Base-by-base conservation (phyloP, 1,284 basidiomycete species). In the Cerioporus squamosus region DNA sequence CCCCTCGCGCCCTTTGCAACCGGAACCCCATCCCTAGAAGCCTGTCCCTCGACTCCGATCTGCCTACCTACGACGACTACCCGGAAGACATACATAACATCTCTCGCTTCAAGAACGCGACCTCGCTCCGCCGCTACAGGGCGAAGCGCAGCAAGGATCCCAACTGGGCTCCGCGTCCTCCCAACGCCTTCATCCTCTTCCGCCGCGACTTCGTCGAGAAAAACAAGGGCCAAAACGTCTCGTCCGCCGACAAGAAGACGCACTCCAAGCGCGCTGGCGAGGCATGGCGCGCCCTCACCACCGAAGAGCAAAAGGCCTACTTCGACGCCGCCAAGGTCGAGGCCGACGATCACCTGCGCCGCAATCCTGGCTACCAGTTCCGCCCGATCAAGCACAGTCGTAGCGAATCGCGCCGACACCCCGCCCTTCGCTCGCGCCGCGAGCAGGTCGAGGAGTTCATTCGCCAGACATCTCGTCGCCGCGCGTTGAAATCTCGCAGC, bases 131-230 rank as follows among this genome's bases (percentile, higher is more conserved):
- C 31, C 63, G 63, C 45, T 60, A 61, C 44, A 60, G 58, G 51
- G 36, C 43, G 14, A 71, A 79, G 46, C 70, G 72, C 22, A 59
- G 66, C 58, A 69, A 74, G 53, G 68, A 86, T 63, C 79, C 87
- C 0, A 79, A 78, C 23, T 91, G 91, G 79, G 84, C 94, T 59
- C 90, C 92, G 44, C 86, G 94, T 9, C 94, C 94, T 2, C 83
- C 88, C 7, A 96, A 96, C 70, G 86, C 92, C 26, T 96, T 95
- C 76, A 94, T 96, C 72, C 83, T 95, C 62, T 96, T 94, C 74
- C 87, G 94, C 26, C 88, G 88, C 64, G 86, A 93, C 66, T 93
- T 87, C 66, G 81, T 80, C 46, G 72, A 71, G 64, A 65, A 72
- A 54, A 74, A 79, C 46, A 60, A 66, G 44, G 59, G 58, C 44